Evolutionary conservation across 116 monocot genomes (phyloP), one percentile per base, ranked within the genome.

Genomic region (Trichopus zeylanicus): DNA sequence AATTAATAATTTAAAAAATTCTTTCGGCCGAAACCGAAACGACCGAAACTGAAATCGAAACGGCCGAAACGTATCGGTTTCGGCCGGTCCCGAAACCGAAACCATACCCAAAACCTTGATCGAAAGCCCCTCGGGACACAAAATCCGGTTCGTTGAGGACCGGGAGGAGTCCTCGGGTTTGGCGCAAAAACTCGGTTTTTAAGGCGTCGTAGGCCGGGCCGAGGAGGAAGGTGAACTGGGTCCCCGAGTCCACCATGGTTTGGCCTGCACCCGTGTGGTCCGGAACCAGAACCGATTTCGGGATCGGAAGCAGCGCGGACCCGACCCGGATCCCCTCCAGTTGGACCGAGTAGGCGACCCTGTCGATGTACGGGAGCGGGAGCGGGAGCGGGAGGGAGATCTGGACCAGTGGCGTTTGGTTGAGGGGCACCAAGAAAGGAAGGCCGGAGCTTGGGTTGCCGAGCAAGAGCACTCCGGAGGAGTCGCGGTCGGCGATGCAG

Each of bases 251-350:
- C 1, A 94, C 80, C 89, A 94, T 94, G 51, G 94, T 94, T 68
- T 94, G 94, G 0, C 94, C 94, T 10, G 94, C 89, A 21, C 94
- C 94, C 54, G 94, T 89, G 80, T 94, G 94, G 65, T 94, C 94
- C 9, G 89, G 94, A 4, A 71, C 69, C 8, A 94, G 78, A 23
- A 94, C 83, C 4, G 83, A 83, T 31, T 83, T 94, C 23, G 89
- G 89, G 33, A 94, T 82, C 5, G 85, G 86, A 10, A 94, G 86
- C 19, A 76, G 46, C 21, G 55, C 30, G 26, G 3, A 8, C 39
- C 69, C 74, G 69, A 94, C 89, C 22, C 75, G 72, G 70, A 94
- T 94, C 35, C 82, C 79, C 8, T 81, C 77, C 6, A 94, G 65
- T 65, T 94, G 85, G 53, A 94, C 89, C 5, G 89, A 81, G 72